Conservation (phyloP, 148 eudicot species). For the Chenopodium album region DNA sequence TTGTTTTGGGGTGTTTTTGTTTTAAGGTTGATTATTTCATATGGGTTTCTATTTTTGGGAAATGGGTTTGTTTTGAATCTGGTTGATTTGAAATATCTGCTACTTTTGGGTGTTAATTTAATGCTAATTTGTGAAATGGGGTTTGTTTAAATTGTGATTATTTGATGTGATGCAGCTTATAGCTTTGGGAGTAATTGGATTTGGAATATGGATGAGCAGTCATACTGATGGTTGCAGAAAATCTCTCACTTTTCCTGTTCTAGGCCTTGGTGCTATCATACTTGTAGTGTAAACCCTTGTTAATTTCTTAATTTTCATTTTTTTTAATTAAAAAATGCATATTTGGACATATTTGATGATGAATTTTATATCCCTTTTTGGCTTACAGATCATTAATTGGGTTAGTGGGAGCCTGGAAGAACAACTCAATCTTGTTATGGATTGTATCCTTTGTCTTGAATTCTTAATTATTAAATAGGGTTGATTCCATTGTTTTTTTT, state of each 20-base stretch:
- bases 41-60: slow-evolving; percentile 15
- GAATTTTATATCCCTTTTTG: not conserved
- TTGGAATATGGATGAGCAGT: slow-evolving; percentile 89
- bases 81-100: not conserved
- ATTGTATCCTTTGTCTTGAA: slow-evolving; percentile 61
- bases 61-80: slow-evolving; percentile 30
- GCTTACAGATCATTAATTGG: slow-evolving; percentile 77
- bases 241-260: slow-evolving; percentile 88
- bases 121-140: not conserved
- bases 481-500: slow-evolving; percentile 1
- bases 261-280: slow-evolving; percentile 80
- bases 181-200: slow-evolving; percentile 72
- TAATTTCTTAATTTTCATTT: not conserved
- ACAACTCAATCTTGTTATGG: slow-evolving; percentile 78
- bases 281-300: slow-evolving; percentile 67
- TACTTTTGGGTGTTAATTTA: not conserved
- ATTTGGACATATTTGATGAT: not conserved
- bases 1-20: not conserved
- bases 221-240: slow-evolving; percentile 85
- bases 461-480: not conserved
- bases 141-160: not conserved
- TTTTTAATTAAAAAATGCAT: not conserved
- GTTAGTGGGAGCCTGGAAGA: slow-evolving; percentile 89
- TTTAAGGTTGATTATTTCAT: slow-evolving; percentile 8
- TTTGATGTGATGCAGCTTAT: slow-evolving; percentile 57